Evolutionary conservation across 1,284 basidiomycete species (phyloP).

Genomic region (Ustilago shanxiensis): DNA sequence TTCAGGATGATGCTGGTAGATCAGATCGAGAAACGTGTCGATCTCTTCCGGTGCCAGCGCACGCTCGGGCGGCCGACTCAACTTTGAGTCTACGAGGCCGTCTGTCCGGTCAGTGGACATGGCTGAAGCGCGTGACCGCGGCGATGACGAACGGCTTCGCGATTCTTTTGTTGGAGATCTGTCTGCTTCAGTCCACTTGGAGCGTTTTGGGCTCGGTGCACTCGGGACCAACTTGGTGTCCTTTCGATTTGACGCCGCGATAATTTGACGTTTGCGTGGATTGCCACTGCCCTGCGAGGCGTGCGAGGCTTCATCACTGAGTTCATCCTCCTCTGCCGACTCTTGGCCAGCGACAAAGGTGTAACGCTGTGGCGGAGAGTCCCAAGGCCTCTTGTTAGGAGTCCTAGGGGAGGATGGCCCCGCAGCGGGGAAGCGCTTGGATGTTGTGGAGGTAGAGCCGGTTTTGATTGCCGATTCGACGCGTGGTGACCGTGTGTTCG

Average conservation of each 20-base stretch:
- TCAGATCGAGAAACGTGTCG: constrained; percentile 42
- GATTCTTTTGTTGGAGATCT: neutral
- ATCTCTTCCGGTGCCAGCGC: constrained; percentile 32
- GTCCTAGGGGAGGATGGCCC: constrained; percentile 13
- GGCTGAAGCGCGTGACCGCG: constrained; percentile 1
- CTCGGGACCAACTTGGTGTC: neutral
- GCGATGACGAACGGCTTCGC: constrained; percentile 21
- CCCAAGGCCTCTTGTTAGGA: constrained; percentile 21
- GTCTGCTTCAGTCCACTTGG: constrained; percentile 10
- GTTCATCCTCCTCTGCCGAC: constrained; percentile 41
- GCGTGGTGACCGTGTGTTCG: constrained; percentile 3
- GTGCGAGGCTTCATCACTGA: constrained; percentile 26
- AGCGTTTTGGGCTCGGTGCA: constrained; percentile 20
- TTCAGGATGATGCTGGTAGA: constrained; percentile 49
- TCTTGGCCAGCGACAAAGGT: neutral
- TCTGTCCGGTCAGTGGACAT: neutral
- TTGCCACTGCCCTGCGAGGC: neutral
- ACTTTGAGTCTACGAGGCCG: neutral
- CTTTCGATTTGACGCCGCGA: constrained; percentile 17
- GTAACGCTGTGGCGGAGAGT: constrained; percentile 3
- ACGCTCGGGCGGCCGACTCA: constrained; percentile 7
- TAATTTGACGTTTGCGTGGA: neutral
- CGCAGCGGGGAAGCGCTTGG: constrained; percentile 13
- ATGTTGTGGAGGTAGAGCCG: neutral
- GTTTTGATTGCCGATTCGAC: neutral